These are phyloP conservation scores for Flaveria floridana DNA, from an alignment of 140 eudicot genomes.

Conservation along the genomic window DNA sequence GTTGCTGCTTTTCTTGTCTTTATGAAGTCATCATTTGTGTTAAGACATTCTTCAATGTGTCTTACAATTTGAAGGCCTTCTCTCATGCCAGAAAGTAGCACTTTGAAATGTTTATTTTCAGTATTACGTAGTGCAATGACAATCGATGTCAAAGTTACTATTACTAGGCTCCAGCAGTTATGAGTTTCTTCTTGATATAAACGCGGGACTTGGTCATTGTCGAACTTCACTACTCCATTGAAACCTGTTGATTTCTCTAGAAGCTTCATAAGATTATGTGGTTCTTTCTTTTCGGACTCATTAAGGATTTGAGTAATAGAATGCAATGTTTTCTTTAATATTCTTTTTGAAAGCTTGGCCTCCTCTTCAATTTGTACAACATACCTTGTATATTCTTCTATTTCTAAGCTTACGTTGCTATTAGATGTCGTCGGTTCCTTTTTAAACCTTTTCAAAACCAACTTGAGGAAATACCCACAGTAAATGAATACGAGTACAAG, in stretches of 20 bases:
- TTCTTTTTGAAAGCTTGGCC: slow-evolving; percentile 17
- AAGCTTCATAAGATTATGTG: slow-evolving; percentile 10
- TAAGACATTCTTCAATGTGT: slow-evolving; percentile 11
- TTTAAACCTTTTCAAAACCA: background rate
- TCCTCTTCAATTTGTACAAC: slow-evolving; percentile 20
- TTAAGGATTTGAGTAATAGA: slow-evolving; percentile 8
- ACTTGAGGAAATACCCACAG: background rate
- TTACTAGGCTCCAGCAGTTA: slow-evolving; percentile 19
- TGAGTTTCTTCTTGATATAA: background rate
- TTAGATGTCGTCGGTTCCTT: background rate
- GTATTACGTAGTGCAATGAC: slow-evolving; percentile 7
- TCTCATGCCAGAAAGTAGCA: background rate
- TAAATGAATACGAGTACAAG: background rate
- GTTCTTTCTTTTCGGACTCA: slow-evolving; percentile 3
- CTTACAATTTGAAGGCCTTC: slow-evolving; percentile 18
- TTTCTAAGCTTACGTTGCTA: background rate
- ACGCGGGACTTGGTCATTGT: background rate
- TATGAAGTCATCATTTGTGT: background rate
- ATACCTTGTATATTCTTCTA: slow-evolving; percentile 10
- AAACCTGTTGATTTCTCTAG: slow-evolving; percentile 12
- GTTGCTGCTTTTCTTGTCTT: slow-evolving; percentile 10
- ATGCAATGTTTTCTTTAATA: background rate
- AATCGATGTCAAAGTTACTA: slow-evolving; percentile 21
- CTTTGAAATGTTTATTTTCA: background rate
- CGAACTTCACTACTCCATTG: background rate